Evolutionary conservation across 768 basidiomycete genomes (phyloP).

Genomic region (Epithele typhae): DNA sequence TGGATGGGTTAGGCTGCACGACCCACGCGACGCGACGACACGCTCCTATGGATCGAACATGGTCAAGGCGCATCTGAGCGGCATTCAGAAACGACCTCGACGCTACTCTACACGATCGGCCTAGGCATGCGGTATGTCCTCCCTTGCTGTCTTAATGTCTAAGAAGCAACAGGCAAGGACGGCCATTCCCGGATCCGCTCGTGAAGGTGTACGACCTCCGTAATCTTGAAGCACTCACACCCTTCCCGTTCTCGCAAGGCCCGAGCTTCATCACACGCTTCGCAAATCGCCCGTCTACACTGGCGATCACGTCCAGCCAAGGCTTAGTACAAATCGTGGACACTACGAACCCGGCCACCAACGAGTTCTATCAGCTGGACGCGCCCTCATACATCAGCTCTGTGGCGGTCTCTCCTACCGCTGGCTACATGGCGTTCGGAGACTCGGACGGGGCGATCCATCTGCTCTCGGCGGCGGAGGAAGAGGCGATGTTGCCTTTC

Average conservation of each 20-base stretch:
- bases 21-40: slow-evolving; percentile 57
- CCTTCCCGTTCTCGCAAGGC: slow-evolving; percentile 81
- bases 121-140: slow-evolving; percentile 68
- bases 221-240: slow-evolving; percentile 75
- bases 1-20: slow-evolving; percentile 69
- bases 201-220: slow-evolving; percentile 93
- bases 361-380: slow-evolving; percentile 82
- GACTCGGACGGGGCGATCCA: slow-evolving; percentile 84
- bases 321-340: slow-evolving; percentile 87
- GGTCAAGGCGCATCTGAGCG: slow-evolving; percentile 76
- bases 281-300: slow-evolving; percentile 68
- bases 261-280: slow-evolving; percentile 83
- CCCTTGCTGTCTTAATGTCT: too few relatives aligned
- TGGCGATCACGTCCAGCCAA: slow-evolving; percentile 73
- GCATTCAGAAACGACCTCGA: slow-evolving; percentile 74
- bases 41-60: slow-evolving; percentile 33
- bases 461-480: slow-evolving; percentile 69
- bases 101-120: slow-evolving; percentile 83
- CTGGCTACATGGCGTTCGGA: slow-evolving; percentile 90
- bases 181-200: slow-evolving; percentile 84
- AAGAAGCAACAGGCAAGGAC: slow-evolving; percentile 58
- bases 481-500: slow-evolving; percentile 59
- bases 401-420: slow-evolving; percentile 77
- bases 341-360: slow-evolving; percentile 60
- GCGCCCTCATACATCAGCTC: slow-evolving; percentile 74